Evolutionary conservation across 805 yeast genomes (phyloP), one percentile per base, ranked within the genome.

Genomic region (Scheffersomyces spartinae): DNA sequence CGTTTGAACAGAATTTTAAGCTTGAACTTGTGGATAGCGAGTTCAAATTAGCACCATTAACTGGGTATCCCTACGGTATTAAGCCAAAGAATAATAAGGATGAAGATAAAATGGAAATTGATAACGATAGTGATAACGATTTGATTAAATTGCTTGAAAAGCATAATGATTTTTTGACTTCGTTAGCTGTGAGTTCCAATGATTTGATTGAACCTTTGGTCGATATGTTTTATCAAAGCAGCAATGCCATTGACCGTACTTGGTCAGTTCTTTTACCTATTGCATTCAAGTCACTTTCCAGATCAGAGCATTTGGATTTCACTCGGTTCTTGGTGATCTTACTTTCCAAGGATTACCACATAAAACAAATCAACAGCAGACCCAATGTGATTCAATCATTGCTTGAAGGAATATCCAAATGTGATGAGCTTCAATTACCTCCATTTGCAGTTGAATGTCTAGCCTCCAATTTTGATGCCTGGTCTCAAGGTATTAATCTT

Each of bases 361-460:
- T 76, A n/a, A 69, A 95, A 24, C 98, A 93, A 53, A 73, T 79
- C 24, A 91, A 83, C 32, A 66, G 73, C 24, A 68, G 86, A 26
- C 93, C 93, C 1, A 91, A 91, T 44, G 94, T 85, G 3, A 69
- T 93, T 7, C 83, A 81, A 34, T 75, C 91, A 2, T 52, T 91
- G 35, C 54, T 93, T 21, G 93, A 78, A 36, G 95, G 94, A 20
- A 68, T 83, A n/a, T 74, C 86, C 2, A 57, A 63, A 32, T 75
- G 93, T 34, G 71, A 74, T 7, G 72, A 64, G 7, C 47, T 84
- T 7, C 94, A 81, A 34, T 54, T 93, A 11, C 98, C 99, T 3
- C 97, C 99, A 2, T 95, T 88, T 49, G 64, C 94, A 21, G 74
- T 86, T 18, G 91, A 86, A 46, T 85, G 84, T 38, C 56, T 91